A percentile compares a stretch with the other conserved stretches of the same genome.
phyloP scores from a whole-genome alignment of 305 asterid genomes.

The Fraxinus floribunda region DNA sequence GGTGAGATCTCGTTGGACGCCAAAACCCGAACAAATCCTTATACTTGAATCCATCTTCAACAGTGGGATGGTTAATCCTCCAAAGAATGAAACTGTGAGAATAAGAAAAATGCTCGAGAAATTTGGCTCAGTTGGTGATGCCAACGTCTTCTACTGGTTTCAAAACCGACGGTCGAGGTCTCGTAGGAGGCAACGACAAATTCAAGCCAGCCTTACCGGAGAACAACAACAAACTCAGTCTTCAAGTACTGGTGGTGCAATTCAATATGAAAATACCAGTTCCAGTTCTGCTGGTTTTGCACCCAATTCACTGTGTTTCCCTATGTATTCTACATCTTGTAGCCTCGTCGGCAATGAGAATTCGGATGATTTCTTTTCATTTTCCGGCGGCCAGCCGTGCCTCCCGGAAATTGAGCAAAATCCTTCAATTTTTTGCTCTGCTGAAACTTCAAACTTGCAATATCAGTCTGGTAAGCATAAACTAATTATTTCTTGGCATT shows the following conservation, averaged over 20 bases:
- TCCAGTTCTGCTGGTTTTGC: background rate
- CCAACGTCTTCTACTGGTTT: conserved; percentile 48
- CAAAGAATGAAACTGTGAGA: conserved; percentile 35
- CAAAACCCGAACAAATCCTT: conserved; percentile 72
- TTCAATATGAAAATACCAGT: conserved; percentile 3
- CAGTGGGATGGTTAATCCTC: conserved; percentile 72
- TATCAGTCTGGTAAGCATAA: conserved; percentile 41
- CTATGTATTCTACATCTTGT: conserved; percentile 23
- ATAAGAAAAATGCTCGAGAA: conserved; percentile 40
- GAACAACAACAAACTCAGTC: conserved; percentile 14
- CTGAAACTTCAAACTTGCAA: conserved; percentile 29
- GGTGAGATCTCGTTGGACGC: conserved; percentile 68
- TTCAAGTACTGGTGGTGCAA: conserved; percentile 11
- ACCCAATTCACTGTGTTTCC: background rate
- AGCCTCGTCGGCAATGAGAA: conserved; percentile 28
- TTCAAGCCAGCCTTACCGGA: conserved; percentile 29
- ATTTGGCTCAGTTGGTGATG: conserved; percentile 45
- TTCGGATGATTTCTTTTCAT: conserved; percentile 19
- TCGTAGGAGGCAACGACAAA: conserved; percentile 42
- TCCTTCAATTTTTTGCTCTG: conserved; percentile 27
- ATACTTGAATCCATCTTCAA: conserved; percentile 79
- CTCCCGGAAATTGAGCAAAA: conserved; percentile 38
- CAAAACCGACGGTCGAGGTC: conserved; percentile 49
- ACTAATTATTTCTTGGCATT: background rate
- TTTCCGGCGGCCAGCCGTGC: conserved; percentile 29